Percentiles rank a stretch among this genome's conserved stretches.
phyloP scores from a whole-genome alignment of 1,284 basidiomycete species.

The Flammula alnicola region DNA sequence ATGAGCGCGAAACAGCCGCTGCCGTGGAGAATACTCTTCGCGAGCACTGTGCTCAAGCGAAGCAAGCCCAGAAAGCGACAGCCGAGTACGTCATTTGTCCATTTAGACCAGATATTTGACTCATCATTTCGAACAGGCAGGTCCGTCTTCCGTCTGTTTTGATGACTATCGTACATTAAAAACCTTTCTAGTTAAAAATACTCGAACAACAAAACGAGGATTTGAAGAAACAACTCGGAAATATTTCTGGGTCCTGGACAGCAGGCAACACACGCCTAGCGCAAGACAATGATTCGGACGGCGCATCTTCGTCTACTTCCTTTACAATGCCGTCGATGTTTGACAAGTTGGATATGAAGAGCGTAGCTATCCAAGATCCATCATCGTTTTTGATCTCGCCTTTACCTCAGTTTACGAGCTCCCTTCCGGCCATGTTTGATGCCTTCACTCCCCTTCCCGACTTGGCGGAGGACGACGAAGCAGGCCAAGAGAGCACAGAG shows the following conservation, averaged over 20 bases:
- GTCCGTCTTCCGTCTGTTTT: conserved; percentile 20
- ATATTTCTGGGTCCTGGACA: neutral
- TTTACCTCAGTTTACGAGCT: conserved; percentile 42
- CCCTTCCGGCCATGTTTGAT: conserved; percentile 31
- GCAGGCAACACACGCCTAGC: neutral
- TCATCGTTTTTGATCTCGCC: conserved; percentile 43
- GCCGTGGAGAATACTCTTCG: conserved; percentile 29
- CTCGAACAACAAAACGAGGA: conserved; percentile 12
- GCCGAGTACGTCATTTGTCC: conserved; percentile 37
- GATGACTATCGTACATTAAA: conserved; percentile 2
- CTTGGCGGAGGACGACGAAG: conserved; percentile 32
- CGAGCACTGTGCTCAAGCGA: conserved; percentile 39
- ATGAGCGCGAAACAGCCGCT: conserved; percentile 12
- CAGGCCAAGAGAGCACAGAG: conserved; percentile 23
- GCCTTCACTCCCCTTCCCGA: conserved; percentile 36
- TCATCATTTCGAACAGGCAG: conserved; percentile 18
- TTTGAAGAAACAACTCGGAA: neutral
- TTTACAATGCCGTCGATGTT: conserved; percentile 21
- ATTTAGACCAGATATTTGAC: conserved; percentile 9
- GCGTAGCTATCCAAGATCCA: conserved; percentile 34
- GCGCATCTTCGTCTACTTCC: no score
- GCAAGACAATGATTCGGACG: no score
- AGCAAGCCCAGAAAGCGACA: conserved; percentile 37
- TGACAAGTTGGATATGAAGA: conserved; percentile 28
- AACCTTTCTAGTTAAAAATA: conserved; percentile 20